Percentiles rank a stretch among this genome's conserved stretches.
Conservation (phyloP, 768 basidiomycete genomes). For the Kwoniella mangroviensis region DNA sequence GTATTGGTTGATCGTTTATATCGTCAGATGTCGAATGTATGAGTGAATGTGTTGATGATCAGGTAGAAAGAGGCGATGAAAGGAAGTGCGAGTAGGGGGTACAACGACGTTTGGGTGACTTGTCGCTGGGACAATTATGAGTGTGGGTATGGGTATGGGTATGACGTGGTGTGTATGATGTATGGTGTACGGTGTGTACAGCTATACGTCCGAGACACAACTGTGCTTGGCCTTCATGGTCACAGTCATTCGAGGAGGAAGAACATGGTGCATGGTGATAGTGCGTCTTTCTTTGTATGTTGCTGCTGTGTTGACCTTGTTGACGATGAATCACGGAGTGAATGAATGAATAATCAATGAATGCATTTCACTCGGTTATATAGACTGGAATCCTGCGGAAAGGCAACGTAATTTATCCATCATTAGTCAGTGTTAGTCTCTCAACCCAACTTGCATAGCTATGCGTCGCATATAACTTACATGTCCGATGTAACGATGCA, state of each 20-base stretch:
- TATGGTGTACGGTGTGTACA: not conserved
- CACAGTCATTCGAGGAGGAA: no score
- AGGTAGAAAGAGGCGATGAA: constrained; percentile 12
- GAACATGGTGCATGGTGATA: no score
- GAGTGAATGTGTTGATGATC: not conserved
- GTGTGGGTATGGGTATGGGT: not conserved
- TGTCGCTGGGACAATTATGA: not conserved
- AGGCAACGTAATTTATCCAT: not conserved
- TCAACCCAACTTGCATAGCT: not conserved
- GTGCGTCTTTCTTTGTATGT: no score
- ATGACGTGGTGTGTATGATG: not conserved
- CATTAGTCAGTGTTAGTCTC: not conserved
- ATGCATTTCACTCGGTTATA: no score
- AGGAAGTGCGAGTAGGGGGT: not conserved
- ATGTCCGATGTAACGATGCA: not conserved
- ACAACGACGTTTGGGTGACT: not conserved
- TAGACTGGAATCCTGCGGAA: not conserved
- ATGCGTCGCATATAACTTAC: not conserved
- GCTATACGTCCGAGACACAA: not conserved
- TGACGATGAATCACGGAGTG: no score
- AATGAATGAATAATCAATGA: no score
- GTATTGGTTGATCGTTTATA: not conserved
- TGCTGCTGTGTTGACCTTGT: no score
- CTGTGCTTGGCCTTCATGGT: not conserved
- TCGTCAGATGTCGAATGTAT: not conserved